Evolutionary conservation across 2,329 filamentous ascomycete genomes (phyloP), one percentile per base, ranked within the genome.

Genomic region (Colletotrichum echinochloae): DNA sequence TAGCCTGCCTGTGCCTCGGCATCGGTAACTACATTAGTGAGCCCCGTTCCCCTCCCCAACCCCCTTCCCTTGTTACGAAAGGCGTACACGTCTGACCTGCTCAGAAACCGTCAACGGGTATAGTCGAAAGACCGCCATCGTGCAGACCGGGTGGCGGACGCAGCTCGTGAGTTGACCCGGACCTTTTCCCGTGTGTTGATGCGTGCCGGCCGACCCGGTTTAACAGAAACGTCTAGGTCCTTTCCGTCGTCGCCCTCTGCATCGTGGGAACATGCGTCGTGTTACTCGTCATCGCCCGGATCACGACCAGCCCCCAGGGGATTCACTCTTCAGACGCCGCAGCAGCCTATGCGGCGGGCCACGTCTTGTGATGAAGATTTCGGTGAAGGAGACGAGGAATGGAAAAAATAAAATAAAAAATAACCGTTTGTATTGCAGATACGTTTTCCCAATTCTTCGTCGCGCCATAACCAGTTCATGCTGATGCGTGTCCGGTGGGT

Each of bases 141-240:
- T 99, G 48, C 96, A 99, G 83, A 92, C 90, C 37, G 96, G 96
- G 1, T 96, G 93, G 92, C 95, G 94, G 81, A 98, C 96, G 46
- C 95, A 98, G 79, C 80, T 91, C 51, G 92, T 97, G 77, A 73
- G 85, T 79, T n/a, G 11, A n/a, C 44, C 44, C 20, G 9, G 20
- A 1, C 41, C 8, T n/a, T n/a, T 20, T 5, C 20, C 11, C 3
- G 30, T 23, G 16, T 18, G 30, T 33, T 35, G n/a, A n/a, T 37
- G 4, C 44, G 33, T 33, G 39, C 6, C 26, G 16, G 5, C 23
- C 20, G 4, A n/a, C n/a, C 44, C 9, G 44, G n/a, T 23, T 23
- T 46, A 55, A 60, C 26, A 8, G 23, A 18, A 18, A 18, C 66
- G 65, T 63, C 3, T 65, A 92, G 90, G 83, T 91, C 30, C 87